phyloP scores from a whole-genome alignment of 345 rosid genomes.

The Boechera retrofracta region DNA sequence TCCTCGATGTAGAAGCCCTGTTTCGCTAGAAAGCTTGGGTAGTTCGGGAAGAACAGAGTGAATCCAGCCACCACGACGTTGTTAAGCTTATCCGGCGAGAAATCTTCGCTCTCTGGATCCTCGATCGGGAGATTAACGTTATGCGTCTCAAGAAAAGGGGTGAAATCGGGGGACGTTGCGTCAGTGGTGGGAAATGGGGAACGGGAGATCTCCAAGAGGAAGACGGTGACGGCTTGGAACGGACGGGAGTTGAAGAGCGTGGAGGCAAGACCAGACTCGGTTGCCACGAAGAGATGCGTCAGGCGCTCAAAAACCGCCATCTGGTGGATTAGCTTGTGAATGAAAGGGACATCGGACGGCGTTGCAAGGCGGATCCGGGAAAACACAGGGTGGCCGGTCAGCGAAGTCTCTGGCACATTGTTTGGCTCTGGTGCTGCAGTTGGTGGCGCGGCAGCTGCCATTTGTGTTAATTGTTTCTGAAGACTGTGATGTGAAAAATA shows the following conservation, averaged over 20 bases:
- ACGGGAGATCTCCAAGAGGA: slow-evolving; percentile 75
- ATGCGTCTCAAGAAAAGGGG: slow-evolving; percentile 49
- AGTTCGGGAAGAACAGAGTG: slow-evolving; percentile 77
- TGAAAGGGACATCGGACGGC: slow-evolving; percentile 73
- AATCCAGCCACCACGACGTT: slow-evolving; percentile 70
- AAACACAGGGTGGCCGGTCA: slow-evolving; percentile 61
- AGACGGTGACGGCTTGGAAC: slow-evolving; percentile 75
- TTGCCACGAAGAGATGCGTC: slow-evolving; percentile 67
- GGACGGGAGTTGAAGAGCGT: slow-evolving; percentile 77
- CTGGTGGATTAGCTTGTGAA: slow-evolving; percentile 87
- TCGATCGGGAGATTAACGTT: slow-evolving; percentile 53
- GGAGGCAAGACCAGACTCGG: slow-evolving; percentile 71
- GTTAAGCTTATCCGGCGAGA: slow-evolving; percentile 42
- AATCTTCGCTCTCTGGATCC: slow-evolving; percentile 61
- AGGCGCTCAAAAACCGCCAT: slow-evolving; percentile 89
- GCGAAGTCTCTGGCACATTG: slow-evolving; percentile 49
- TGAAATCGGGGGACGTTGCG: slow-evolving; percentile 39
- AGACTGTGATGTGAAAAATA: neutral
- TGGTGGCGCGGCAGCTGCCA: slow-evolving; percentile 91
- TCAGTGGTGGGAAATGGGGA: slow-evolving; percentile 48
- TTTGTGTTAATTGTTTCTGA: slow-evolving; percentile 17
- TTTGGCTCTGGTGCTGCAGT: slow-evolving; percentile 59
- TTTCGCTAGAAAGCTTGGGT: slow-evolving; percentile 66
- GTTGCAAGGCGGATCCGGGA: slow-evolving; percentile 85
- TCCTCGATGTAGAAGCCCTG: slow-evolving; percentile 87